Evolutionary conservation across 768 basidiomycete genomes (phyloP), one percentile per base, ranked within the genome.

Genomic region (Asterophora parasitica): DNA sequence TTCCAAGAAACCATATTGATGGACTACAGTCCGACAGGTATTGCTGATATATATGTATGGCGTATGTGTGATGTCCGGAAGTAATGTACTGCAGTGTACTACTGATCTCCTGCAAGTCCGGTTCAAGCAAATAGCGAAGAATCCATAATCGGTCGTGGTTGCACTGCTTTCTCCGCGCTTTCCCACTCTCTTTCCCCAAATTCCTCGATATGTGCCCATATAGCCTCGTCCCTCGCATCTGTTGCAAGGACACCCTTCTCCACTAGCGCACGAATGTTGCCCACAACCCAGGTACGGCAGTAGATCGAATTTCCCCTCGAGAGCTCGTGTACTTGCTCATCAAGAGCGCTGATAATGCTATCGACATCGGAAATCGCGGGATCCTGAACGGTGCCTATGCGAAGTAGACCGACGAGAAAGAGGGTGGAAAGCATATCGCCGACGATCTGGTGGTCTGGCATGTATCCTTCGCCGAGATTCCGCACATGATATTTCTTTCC

Each of bases 401-500:
- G 31, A 13, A 32, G 30, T 16, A 43, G 42, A 7, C 37, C 37
- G 23, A 38, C 37, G 19, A 38, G 37, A 38, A n/a, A 38, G 17
- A 38, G 19, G 19, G 40, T 42, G 26, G 20, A 42, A 7, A 42
- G 40, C 40, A 42, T 42, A 31, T 42, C 40, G 7, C 27, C 42
- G 11, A 43, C 42, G 15, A n/a, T n/a, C n/a, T n/a, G n/a, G n/a
- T n/a, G n/a, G n/a, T n/a, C n/a, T n/a, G n/a, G n/a, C n/a, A n/a
- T n/a, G n/a, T n/a, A n/a, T 15, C 31, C 42, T 11, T 43, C 30
- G 30, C 42, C 16, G 4, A 43, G 17, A 32, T 43, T 43, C 1
- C 42, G 30, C 30, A 33, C 42, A 43, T n/a, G n/a, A n/a, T 38
- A 38, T 27, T 30, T 42, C 15, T 42, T 30, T 17, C 42, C 42